Conservation (phyloP, 129 eudicot species). For the Gnaphalium uliginosum region DNA sequence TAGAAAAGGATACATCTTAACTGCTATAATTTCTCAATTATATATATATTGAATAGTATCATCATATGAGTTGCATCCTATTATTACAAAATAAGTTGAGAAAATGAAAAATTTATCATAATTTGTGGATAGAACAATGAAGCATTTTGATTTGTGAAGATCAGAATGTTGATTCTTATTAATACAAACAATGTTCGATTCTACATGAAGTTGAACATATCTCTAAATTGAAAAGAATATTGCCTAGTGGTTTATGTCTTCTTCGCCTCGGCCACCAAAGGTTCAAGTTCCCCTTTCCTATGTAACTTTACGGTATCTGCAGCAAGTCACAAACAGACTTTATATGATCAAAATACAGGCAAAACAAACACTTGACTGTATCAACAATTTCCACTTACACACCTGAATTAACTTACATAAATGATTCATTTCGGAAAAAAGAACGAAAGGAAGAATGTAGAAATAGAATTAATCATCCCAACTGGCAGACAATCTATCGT, state of each 20-base stretch:
- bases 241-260: slow-evolving; percentile 6
- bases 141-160: background rate
- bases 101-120: background rate
- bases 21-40: background rate
- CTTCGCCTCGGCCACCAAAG: slow-evolving; percentile 62
- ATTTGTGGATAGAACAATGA: background rate
- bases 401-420: background rate
- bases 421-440: background rate
- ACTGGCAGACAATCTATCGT: background rate
- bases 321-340: slow-evolving; percentile 7
- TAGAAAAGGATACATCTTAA: background rate
- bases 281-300: slow-evolving; percentile 79
- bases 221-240: background rate
- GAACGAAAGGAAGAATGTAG: background rate
- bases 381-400: too few relatives aligned
- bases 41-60: too few relatives aligned
- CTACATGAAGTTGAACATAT: slow-evolving; percentile 9
- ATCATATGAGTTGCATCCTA: too few relatives aligned
- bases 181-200: slow-evolving; percentile 10
- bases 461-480: background rate
- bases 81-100: too few relatives aligned
- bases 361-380: background rate
- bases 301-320: slow-evolving; percentile 73
- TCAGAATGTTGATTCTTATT: background rate
- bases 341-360: background rate